Evolutionary conservation across 148 eudicot species (phyloP).

Genomic region (Dianthus caryophyllus): DNA sequence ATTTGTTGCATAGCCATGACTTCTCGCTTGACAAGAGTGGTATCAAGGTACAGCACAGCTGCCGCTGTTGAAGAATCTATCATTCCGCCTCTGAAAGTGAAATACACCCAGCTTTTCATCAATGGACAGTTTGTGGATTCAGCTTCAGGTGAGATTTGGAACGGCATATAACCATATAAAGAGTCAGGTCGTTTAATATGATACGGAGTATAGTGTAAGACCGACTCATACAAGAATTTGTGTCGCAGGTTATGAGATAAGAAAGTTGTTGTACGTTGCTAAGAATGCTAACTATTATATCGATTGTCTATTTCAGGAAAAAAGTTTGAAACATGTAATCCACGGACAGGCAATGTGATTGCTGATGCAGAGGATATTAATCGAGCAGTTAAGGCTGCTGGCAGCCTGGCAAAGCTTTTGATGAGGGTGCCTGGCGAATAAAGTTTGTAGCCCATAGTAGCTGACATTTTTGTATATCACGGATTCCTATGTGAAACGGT

Average conservation of each 20-base stretch:
- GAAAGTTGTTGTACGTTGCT: no score
- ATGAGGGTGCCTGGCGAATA: constrained; percentile 88
- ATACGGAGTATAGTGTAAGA: background rate
- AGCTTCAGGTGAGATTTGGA: constrained; percentile 43
- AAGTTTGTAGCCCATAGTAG: no score
- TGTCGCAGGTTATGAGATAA: no score
- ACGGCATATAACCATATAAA: background rate
- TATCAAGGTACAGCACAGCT: constrained; percentile 49
- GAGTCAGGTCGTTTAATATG: background rate
- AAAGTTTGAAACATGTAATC: constrained; percentile 58
- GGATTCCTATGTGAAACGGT: no score
- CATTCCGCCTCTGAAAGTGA: constrained; percentile 48
- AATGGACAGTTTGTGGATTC: constrained; percentile 69
- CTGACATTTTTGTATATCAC: constrained; percentile 30
- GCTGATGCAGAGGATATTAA: constrained; percentile 67
- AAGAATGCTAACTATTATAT: background rate
- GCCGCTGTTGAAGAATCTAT: constrained; percentile 52
- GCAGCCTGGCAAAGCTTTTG: constrained; percentile 80
- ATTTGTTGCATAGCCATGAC: constrained; percentile 33
- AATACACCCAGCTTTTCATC: constrained; percentile 57
- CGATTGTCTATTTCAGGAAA: constrained; percentile 38
- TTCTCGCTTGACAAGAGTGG: constrained; percentile 29
- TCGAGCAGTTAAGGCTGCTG: constrained; percentile 75
- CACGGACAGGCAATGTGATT: constrained; percentile 73
- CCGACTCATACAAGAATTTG: background rate